Evolutionary conservation across 2,329 filamentous ascomycete genomes (phyloP).

Genomic region (Colletotrichum tanaceti): DNA sequence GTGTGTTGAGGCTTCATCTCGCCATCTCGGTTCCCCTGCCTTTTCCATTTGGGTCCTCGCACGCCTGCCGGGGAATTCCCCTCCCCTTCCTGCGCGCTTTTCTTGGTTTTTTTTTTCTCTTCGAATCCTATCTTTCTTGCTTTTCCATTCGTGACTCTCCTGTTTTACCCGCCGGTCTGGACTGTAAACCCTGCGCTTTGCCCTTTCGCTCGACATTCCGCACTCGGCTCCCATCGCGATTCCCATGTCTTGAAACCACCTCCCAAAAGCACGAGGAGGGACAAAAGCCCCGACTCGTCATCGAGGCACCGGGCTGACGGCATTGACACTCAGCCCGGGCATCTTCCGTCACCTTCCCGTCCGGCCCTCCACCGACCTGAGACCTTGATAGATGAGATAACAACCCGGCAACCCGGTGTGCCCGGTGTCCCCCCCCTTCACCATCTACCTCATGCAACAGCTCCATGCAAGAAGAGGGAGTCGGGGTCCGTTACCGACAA

Average conservation of each 20-base stretch:
- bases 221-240: no score
- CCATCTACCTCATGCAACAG: slow-evolving; percentile 16
- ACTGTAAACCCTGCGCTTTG: no score
- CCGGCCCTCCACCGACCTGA: neutral
- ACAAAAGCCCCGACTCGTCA: neutral
- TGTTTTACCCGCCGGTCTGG: neutral
- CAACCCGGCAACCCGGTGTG: neutral
- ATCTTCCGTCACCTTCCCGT: neutral
- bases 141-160: neutral
- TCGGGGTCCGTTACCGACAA: slow-evolving; percentile 22
- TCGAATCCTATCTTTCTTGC: neutral
- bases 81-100: neutral
- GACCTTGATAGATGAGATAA: neutral
- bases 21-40: neutral
- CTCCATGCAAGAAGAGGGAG: slow-evolving; percentile 8
- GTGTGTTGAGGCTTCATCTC: slow-evolving; percentile 6
- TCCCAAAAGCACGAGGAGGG: neutral
- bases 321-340: neutral
- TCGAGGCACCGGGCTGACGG: neutral
- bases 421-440: neutral
- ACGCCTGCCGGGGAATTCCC: no score
- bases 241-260: neutral
- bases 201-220: neutral
- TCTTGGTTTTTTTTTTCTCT: neutral
- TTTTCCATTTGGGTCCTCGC: neutral